phyloP scores from a whole-genome alignment of 108 stramenopile genomes.

The Nitzschia sp. region DNA sequence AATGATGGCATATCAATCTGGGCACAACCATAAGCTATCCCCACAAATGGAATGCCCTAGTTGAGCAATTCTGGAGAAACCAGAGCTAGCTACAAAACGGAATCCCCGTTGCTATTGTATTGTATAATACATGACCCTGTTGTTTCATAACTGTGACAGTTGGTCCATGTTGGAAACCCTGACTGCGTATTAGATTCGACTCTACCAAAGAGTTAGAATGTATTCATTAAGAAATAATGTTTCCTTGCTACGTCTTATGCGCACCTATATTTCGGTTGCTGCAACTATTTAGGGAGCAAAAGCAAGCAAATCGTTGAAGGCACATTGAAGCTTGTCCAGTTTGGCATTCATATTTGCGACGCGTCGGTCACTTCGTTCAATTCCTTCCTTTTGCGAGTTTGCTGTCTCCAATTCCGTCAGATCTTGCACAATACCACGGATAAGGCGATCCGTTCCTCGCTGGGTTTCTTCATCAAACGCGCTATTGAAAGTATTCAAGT shows the following conservation, averaged over 20 bases:
- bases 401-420: slow-evolving; percentile 84
- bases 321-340: slow-evolving; percentile 79
- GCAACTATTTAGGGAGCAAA: slow-evolving; percentile 47
- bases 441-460: slow-evolving; percentile 90
- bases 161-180: too few species aligned
- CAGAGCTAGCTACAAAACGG: too few species aligned
- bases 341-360: slow-evolving; percentile 75
- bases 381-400: slow-evolving; percentile 84
- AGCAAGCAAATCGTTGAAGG: slow-evolving; percentile 80
- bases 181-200: too few species aligned
- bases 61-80: too few species aligned
- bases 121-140: too few species aligned
- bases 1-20: slow-evolving; percentile 12
- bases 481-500: slow-evolving; percentile 81
- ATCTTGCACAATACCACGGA: slow-evolving; percentile 89
- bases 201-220: too few species aligned
- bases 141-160: too few species aligned
- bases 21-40: not conserved
- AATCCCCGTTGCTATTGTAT: too few species aligned
- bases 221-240: too few species aligned
- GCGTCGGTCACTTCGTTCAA: slow-evolving; percentile 77
- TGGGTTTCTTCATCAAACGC: slow-evolving; percentile 94
- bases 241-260: too few species aligned
- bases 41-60: slow-evolving; percentile 17
- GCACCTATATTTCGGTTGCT: too few species aligned